Percentiles rank a stretch among this genome's conserved stretches.
These are phyloP conservation scores for Paramecium pentaurelia DNA, from an alignment of 73 alveolate genomes.

Conservation along the genomic window DNA sequence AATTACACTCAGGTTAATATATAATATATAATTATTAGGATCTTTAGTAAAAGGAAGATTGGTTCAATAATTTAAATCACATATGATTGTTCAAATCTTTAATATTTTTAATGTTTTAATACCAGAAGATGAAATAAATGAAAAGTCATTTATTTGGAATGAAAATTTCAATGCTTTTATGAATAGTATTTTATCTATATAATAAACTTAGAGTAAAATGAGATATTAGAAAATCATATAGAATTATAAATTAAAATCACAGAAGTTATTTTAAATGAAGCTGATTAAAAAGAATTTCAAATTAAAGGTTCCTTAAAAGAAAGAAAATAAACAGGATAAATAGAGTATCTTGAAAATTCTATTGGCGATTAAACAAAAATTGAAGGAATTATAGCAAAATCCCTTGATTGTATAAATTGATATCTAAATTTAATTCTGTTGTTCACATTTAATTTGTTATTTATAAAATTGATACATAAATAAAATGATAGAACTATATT, in stretches of 20 bases:
- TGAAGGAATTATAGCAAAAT: background rate
- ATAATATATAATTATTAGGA: background rate
- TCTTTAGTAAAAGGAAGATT: background rate
- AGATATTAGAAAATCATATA: background rate
- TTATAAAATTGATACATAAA: background rate
- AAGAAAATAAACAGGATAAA: background rate
- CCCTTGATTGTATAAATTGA: background rate
- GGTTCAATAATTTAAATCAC: background rate
- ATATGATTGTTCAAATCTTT: background rate
- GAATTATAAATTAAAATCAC: background rate
- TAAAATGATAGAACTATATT: too few species aligned
- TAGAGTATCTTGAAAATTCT: background rate
- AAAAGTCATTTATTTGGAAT: background rate
- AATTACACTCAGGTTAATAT: background rate
- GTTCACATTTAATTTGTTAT: background rate
- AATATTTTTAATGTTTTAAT: background rate
- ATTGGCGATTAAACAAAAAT: background rate
- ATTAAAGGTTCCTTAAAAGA: background rate
- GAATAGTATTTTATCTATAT: background rate
- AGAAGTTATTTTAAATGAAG: background rate
- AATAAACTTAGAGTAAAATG: background rate
- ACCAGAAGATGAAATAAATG: background rate
- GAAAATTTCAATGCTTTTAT: background rate
- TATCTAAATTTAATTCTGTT: background rate
- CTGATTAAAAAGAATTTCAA: background rate